Base-by-base conservation (phyloP, 345 rosid genomes). In the Eucalyptus sideroxylon region DNA sequence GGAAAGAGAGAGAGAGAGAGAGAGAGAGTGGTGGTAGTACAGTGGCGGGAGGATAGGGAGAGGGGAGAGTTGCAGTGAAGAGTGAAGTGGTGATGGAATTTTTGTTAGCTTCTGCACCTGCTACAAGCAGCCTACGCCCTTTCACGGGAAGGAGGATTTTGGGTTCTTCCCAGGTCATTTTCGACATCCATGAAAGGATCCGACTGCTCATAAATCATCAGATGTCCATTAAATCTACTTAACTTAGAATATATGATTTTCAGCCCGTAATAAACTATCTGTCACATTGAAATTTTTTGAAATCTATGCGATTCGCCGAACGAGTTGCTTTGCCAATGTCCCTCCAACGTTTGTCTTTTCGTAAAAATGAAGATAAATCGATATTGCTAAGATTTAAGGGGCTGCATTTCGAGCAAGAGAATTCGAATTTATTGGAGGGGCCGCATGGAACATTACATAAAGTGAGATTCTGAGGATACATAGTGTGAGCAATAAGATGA, bases 321-420 rank as follows among this genome's bases (percentile, higher is more conserved):
- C 81, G 6, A 21, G 27, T 37, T 21, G 27, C 47, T 34, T 5
- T 30, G 9, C 2, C 6, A 2, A 3, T 11, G 6, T 27, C 9
- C 16, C 8, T 30, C 9, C 69, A 12, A 62, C 9, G 1, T 27
- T 62, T 27, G 4, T 27, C 31, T 27, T 15, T 53, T 53, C 59
- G 5, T 53, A 19, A 24, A 53, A 53, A 21, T 53, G 26, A n/a
- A 65, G 11, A n/a, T 4, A 31, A 67, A 16, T 8, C 4, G 1
- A 67, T 8, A 11, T 16, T 8, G 1, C 7, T 16, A 67, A 16
- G 31, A 67, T 15, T n/a, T n/a, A 15, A 16, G 3, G 3, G 6
- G 3, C 23, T 2, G 2, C 3, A 8, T 7, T 67, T 14, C 0
- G 21, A 16, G 3, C 1, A 1, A 4, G 6, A 67, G 34, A 16